A percentile compares a stretch with the other conserved stretches of the same genome.
These are phyloP conservation scores for Fomitopsis betulina DNA, from an alignment of 1,284 basidiomycete genomes.

Conservation along the genomic window DNA sequence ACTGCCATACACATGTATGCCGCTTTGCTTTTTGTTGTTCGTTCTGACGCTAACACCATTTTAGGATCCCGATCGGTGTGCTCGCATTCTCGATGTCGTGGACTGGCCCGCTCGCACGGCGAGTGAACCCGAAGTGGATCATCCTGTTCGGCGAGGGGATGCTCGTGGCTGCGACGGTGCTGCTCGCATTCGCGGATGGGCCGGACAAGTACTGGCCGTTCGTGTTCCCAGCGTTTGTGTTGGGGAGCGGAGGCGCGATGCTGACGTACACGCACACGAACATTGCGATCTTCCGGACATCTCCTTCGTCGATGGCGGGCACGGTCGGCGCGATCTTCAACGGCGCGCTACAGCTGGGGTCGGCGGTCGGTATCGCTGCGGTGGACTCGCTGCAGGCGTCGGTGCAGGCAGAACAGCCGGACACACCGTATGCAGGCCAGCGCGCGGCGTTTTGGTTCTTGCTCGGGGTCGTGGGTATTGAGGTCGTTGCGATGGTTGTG, in stretches of 20 bases:
- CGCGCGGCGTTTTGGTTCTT: slow-evolving; percentile 48
- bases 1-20: slow-evolving; percentile 36
- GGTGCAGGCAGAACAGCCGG: slow-evolving; percentile 31
- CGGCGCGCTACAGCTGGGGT: slow-evolving; percentile 47
- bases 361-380: slow-evolving; percentile 43
- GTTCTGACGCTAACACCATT: neutral
- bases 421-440: slow-evolving; percentile 34
- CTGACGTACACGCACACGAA: slow-evolving; percentile 30
- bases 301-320: slow-evolving; percentile 44
- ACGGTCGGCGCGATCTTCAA: slow-evolving; percentile 55
- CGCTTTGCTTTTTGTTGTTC: neutral
- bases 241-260: slow-evolving; percentile 39
- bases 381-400: slow-evolving; percentile 44
- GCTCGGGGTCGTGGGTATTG: slow-evolving; percentile 33
- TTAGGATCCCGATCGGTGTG: slow-evolving; percentile 39
- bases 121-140: slow-evolving; percentile 38
- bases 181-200: slow-evolving; percentile 38
- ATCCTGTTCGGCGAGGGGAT: slow-evolving; percentile 37
- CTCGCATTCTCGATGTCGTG: slow-evolving; percentile 33
- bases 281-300: slow-evolving; percentile 46
- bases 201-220: slow-evolving; percentile 41
- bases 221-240: slow-evolving; percentile 44
- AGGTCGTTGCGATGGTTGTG: slow-evolving; percentile 29
- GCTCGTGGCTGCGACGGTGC: slow-evolving; percentile 34
- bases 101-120: slow-evolving; percentile 34